phyloP scores from a whole-genome alignment of 2,329 filamentous ascomycete species.

The Didymella exigua region DNA sequence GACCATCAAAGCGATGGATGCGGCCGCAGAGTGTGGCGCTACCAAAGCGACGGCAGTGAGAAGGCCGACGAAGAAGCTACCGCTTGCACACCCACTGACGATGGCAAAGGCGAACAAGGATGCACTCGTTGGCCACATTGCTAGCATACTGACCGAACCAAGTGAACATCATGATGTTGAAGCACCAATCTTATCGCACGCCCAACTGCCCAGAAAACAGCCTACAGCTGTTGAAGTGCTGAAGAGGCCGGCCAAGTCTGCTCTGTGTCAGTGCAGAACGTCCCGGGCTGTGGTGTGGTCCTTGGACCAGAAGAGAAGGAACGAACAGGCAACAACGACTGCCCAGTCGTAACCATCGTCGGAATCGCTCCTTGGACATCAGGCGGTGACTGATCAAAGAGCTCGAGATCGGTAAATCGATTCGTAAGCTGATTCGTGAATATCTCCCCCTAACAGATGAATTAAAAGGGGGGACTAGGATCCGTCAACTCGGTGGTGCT shows the following conservation, averaged over 20 bases:
- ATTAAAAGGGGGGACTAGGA: neutral
- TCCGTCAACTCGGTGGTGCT: neutral
- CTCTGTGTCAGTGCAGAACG: constrained; percentile 60
- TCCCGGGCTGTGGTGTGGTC: constrained; percentile 66
- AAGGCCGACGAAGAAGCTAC: constrained; percentile 37
- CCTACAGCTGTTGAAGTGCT: constrained; percentile 39
- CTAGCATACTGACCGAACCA: constrained; percentile 39
- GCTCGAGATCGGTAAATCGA: neutral
- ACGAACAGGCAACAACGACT: constrained; percentile 48
- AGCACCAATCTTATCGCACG: constrained; percentile 41
- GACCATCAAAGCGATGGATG: constrained; percentile 38
- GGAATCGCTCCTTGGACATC: constrained; percentile 29
- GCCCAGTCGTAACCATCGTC: constrained; percentile 58
- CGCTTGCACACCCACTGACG: constrained; percentile 41
- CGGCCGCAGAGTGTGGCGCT: constrained; percentile 34
- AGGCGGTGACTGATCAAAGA: neutral
- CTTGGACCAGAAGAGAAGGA: constrained; percentile 59
- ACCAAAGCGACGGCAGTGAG: constrained; percentile 39
- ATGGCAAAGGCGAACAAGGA: constrained; percentile 36
- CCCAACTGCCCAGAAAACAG: constrained; percentile 32
- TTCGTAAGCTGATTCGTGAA: neutral
- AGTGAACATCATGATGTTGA: constrained; percentile 39
- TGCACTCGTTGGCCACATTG: constrained; percentile 38
- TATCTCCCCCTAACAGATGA: neutral
- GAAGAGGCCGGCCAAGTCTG: constrained; percentile 13